Evolutionary conservation across 2,329 filamentous ascomycete genomes (phyloP), one percentile per base, ranked within the genome.

Genomic region (Aureobasidium sp.): DNA sequence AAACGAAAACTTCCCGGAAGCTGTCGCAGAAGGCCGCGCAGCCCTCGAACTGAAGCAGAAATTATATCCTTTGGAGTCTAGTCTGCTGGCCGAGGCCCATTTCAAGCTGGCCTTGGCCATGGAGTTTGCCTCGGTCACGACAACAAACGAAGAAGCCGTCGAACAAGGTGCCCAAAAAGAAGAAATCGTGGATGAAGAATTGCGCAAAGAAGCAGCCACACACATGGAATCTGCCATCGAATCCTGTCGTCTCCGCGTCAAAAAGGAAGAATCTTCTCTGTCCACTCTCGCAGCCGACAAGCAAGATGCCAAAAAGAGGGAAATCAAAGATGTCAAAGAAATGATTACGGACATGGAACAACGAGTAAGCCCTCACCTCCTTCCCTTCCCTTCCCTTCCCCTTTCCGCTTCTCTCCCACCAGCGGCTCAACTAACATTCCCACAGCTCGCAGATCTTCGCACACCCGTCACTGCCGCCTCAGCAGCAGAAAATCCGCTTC

Each of bases 51-150:
- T 94, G 63, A 94, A 94, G 70, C 72, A 87, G 61, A 79, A 86
- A 47, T 78, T 97, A 2, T 90, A 88, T 65, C 79, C 88, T 0
- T 78, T 85, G 45, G 88, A 94, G 57, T 89, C 88, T 12, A 86
- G 90, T 61, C 79, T 94, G 48, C 79, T 97, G 54, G 91, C 93
- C 37, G 93, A 98, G 73, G 91, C 88, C 14, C 90, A 98, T 73
- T 98, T 87, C 75, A 97, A 96, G 71, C 83, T 98, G 22, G 95
- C 91, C 0, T 80, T 98, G 14, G 93, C 93, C 0, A 79, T 98
- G 24, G 93, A 98, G 66, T 97, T 97, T 62, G 88, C 88, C 3
- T 93, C 89, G 0, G 81, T 93, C 40, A 87, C 84, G 5, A 77
- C 75, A 16, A 76, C 79, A 1, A 79, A 79, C 14, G 76, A 79